Evolutionary conservation across 768 basidiomycete species (phyloP), one percentile per base, ranked within the genome.

Genomic region (Collybia sordida): DNA sequence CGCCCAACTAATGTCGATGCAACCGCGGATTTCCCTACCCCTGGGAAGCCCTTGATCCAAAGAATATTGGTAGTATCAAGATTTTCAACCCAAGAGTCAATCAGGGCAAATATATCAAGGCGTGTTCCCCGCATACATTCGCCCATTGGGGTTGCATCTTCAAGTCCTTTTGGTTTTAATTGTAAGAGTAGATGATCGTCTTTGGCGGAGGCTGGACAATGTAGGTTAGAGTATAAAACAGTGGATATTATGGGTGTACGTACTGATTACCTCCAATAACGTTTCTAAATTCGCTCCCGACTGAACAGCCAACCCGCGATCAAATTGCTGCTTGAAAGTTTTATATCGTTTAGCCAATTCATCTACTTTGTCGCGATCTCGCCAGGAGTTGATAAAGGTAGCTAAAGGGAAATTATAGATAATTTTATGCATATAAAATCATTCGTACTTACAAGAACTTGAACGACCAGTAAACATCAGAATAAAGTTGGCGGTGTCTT

Each of bases 21-120:
- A 27, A 66, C 42, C n/a, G 54, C 54, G 11, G 65, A 56, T 50
- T 65, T 65, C 3, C 64, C 64, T 9, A 38, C 49, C 11, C 63
- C 64, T 0, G 65, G 63, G 45, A 40, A 47, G 11, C 65, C 65
- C 28, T 45, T 52, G 14, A 65, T 41, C 59, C 59, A 65, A 9
- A 61, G 50, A 18, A 61, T 81, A 36, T 61, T 61, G 11, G 47
- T 53, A 7, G 53, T 58, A 0, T 67, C 64, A 1, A 63, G 70
- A 2, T 71, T 66, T n/a, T 71, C 72, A 7, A 73, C 71, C 37
- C 58, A 67, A 1, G 24, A 12, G 22, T 59, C 42, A 24, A 64
- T 52, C 27, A 45, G 23, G n/a, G 18, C 19, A 14, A 64, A 49
- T 9, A 62, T 42, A 3, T 36, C 37, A 28, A 55, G 19, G 14